These are phyloP conservation scores for Simplicillium aogashimaense DNA, from an alignment of 2,329 filamentous ascomycete species.

Conservation along the genomic window DNA sequence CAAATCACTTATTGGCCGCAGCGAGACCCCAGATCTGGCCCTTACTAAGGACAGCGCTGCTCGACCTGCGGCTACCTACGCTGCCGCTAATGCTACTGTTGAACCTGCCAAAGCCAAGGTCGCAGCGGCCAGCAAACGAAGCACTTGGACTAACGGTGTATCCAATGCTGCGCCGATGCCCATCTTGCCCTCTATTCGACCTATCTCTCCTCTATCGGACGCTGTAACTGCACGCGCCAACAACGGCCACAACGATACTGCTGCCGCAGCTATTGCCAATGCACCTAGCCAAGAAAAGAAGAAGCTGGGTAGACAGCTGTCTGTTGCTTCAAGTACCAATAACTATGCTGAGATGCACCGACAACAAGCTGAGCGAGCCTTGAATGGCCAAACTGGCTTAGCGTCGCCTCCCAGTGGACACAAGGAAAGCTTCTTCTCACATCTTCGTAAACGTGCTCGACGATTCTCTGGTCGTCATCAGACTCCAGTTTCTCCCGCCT, in stretches of 20 bases:
- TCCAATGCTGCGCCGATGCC: constrained; percentile 83
- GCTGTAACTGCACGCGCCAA: constrained; percentile 83
- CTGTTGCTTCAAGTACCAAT: constrained; percentile 83
- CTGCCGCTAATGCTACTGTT: constrained; percentile 29
- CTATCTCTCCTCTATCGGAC: constrained; percentile 94
- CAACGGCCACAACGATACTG: constrained; percentile 44
- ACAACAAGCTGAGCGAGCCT: constrained; percentile 80
- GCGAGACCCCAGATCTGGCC: constrained; percentile 57
- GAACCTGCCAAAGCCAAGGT: constrained; percentile 23
- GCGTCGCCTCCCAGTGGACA: constrained; percentile 69
- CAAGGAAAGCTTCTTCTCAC: constrained; percentile 97
- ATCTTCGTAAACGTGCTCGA: constrained; percentile 85
- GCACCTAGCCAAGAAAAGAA: constrained; percentile 57
- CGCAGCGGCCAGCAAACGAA: constrained; percentile 58
- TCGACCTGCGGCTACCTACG: constrained; percentile 33
- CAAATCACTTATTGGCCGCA: constrained; percentile 79
- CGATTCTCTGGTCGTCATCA: constrained; percentile 88
- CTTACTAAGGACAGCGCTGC: constrained; percentile 36
- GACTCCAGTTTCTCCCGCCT: constrained; percentile 64
- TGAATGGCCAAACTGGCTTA: constrained; percentile 71
- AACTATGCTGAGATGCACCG: constrained; percentile 86
- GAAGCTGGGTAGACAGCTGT: constrained; percentile 92
- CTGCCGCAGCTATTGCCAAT: constrained; percentile 16
- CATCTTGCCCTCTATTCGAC: constrained; percentile 87
- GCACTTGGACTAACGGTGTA: constrained; percentile 83